Percentiles rank a stretch among this genome's conserved stretches.
Conservation (phyloP, 2,329 filamentous ascomycete genomes). For the Trichophyton verrucosum region DNA sequence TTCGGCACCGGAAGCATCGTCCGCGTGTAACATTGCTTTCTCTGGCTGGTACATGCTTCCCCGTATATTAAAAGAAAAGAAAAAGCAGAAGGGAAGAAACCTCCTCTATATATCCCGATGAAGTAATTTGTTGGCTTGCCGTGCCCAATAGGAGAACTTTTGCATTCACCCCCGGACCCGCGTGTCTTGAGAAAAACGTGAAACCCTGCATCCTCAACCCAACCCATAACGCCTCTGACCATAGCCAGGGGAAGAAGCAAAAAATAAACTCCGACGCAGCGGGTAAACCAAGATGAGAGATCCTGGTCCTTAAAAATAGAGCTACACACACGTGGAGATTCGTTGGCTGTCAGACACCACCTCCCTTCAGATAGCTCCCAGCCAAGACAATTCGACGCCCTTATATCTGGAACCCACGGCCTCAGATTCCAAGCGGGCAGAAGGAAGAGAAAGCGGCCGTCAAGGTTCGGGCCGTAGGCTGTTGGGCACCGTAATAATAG, state of each 20-base stretch:
- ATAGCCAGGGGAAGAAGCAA: neutral
- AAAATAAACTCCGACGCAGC: neutral
- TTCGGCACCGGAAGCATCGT: neutral
- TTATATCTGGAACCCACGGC: no score
- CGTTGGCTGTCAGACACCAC: neutral
- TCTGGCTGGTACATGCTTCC: neutral
- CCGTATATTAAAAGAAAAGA: neutral
- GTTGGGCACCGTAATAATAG: neutral
- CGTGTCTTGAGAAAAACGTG: neutral
- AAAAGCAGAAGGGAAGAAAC: neutral
- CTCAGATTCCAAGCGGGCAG: no score
- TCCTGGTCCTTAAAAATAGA: neutral
- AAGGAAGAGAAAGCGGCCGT: neutral
- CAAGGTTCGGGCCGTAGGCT: neutral
- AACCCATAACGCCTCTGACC: neutral
- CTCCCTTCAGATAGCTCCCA: neutral
- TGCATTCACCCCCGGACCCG: neutral
- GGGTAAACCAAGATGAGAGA: neutral
- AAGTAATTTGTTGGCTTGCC: neutral
- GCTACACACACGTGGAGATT: neutral
- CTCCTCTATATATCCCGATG: neutral
- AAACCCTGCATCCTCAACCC: neutral
- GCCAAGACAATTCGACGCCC: neutral
- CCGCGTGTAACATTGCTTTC: neutral
- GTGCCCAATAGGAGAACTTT: neutral